Base-by-base conservation (phyloP, 116 monocot species). In the Phalaenopsis hybrid region DNA sequence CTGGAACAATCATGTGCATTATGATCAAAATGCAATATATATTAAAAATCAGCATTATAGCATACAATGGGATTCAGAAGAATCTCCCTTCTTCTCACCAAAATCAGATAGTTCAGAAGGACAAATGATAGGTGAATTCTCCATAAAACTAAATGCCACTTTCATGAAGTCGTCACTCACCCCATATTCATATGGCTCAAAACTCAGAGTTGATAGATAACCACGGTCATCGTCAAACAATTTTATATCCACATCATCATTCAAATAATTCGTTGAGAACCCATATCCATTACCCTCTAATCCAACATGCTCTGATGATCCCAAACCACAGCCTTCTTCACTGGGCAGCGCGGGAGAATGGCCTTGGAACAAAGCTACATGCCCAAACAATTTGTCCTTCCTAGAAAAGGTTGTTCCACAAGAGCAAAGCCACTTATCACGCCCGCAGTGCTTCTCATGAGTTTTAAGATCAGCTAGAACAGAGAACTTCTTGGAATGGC, bases 331-430 rank as follows among this genome's bases (percentile, higher is more conserved):
- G 21, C 31, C n/a, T 25, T 87, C 85, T 1, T 85, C 87, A 1
- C 70, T 11, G 1, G 88, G 69, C 2, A 88, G 48, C 0, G 88
- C 84, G 12, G 91, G 91, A 0, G 86, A 72, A 57, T 91, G 91
- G 34, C 91, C 91, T 45, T 88, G 88, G 52, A 91, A 91, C 21
- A 91, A 76, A 41, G 86, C 86, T 3, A 91, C 79, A 44, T 91
- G 91, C 51, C 88, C 88, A 52, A 91, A 91, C 31, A 91, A 63
- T 80, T 91, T 91, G 70, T 91, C 91, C 81, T 91, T 91, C 72
- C 91, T 88, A 5, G 91, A 88, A 52, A 91, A 91, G 7, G 85
- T 91, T 1, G 91, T 88, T 8, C 91, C 91, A 6, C 91, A 91
- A 3, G 91, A 91, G 74, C 91, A 91, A 43, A 91, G 76, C 91